Conservation (phyloP, 2,329 filamentous ascomycete genomes). For the Beauveria medogensis region DNA sequence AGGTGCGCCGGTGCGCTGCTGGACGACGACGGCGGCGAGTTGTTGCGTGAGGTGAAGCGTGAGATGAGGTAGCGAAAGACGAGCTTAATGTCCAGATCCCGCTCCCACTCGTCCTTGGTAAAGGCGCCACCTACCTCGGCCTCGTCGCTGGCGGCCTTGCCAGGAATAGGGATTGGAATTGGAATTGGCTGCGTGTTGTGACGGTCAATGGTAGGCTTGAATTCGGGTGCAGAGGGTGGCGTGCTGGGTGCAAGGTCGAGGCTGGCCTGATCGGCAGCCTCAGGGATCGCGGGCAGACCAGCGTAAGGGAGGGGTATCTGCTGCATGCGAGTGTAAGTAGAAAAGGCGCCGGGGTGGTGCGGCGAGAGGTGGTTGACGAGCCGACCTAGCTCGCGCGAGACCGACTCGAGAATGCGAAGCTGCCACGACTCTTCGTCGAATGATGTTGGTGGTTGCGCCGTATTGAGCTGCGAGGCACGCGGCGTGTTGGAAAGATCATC, state of each 20-base stretch:
- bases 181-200: constrained; percentile 29
- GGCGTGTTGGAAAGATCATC: constrained; percentile 41
- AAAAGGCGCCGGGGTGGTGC: constrained; percentile 82
- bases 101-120: constrained; percentile 83
- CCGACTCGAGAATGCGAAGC: constrained; percentile 68
- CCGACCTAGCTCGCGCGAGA: constrained; percentile 79
- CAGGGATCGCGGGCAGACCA: constrained; percentile 60
- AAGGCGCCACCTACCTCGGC: constrained; percentile 29
- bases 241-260: not conserved
- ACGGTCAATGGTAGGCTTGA: constrained; percentile 39
- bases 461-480: constrained; percentile 30
- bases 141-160: constrained; percentile 16
- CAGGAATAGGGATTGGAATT: constrained; percentile 29
- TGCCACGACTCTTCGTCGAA: constrained; percentile 55
- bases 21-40: constrained; percentile 19
- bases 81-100: constrained; percentile 80
- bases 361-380: constrained; percentile 71
- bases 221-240: constrained; percentile 28
- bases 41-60: constrained; percentile 54
- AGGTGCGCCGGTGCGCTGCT: constrained; percentile 24
- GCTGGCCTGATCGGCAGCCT: constrained; percentile 31
- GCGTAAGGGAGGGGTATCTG: constrained; percentile 66
- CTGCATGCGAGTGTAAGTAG: constrained; percentile 63
- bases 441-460: constrained; percentile 21
- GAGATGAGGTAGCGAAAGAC: constrained; percentile 82